These are phyloP conservation scores for Fusarium illudens DNA, from an alignment of 2,329 filamentous ascomycete genomes.

Conservation along the genomic window DNA sequence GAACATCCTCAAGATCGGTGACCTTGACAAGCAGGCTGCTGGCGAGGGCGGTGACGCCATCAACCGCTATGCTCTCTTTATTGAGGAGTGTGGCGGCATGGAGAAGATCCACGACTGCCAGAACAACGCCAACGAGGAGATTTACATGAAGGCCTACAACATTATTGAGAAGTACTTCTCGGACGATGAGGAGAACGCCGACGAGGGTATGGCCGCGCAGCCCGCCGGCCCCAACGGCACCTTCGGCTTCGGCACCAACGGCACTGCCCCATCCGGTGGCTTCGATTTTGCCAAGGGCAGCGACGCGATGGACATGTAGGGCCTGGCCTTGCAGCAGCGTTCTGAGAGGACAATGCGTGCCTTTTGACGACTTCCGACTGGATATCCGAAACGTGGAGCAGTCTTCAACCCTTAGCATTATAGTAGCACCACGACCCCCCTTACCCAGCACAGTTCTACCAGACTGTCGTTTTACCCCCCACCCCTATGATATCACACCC, in stretches of 20 bases:
- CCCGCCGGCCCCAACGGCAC: constrained; percentile 73
- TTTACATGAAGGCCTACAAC: constrained; percentile 99
- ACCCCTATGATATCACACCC: constrained; percentile 45
- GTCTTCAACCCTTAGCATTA: constrained; percentile 33
- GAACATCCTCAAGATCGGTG: constrained; percentile 99
- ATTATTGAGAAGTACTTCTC: constrained; percentile 99
- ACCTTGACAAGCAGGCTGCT: constrained; percentile 94
- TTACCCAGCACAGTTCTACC: constrained; percentile 36
- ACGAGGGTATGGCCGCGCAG: constrained; percentile 76
- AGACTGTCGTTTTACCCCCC: constrained; percentile 38
- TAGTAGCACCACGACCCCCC: constrained; percentile 38
- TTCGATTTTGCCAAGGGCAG: constrained; percentile 90
- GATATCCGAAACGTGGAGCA: constrained; percentile 28
- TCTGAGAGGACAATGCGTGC: constrained; percentile 6
- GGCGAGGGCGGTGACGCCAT: constrained; percentile 79
- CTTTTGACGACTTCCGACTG: constrained; percentile 14
- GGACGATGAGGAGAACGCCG: constrained; percentile 94
- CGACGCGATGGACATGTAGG: constrained; percentile 73
- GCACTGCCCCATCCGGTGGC: constrained; percentile 71
- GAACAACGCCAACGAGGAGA: constrained; percentile 99
- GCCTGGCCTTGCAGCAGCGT: constrained; percentile 1
- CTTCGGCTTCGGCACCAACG: constrained; percentile 80
- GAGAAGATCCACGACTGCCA: constrained; percentile 99
- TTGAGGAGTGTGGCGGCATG: constrained; percentile 98
- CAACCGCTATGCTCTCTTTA: constrained; percentile 97